Evolutionary conservation across 805 yeast species (phyloP), one percentile per base, ranked within the genome.

Genomic region (Wickerhamomyces bovis): DNA sequence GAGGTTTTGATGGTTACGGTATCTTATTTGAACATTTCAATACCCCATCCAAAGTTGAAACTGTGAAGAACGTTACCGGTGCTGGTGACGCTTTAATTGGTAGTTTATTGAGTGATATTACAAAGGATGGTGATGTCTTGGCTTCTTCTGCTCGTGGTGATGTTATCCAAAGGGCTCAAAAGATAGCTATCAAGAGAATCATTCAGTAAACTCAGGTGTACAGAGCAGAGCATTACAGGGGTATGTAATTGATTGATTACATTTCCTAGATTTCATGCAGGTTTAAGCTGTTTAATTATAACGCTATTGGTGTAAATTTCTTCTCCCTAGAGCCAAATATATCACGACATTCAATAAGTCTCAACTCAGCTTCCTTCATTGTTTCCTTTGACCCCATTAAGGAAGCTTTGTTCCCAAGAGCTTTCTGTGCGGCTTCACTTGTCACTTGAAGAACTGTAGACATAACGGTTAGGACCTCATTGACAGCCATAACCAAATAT

Each of bases 41-140:
- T 0, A 65, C 75, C 3, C 63, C 67, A 1, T 53, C 60, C 7
- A 46, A 52, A 3, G 70, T 76, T 0, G 59, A 68, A 3, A 58
- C 62, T 0, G 72, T 84, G 12, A 65, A 64, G 25, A 86, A 82
- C 53, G 95, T 85, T 28, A 87, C 92, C 10, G 97, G 96, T 2
- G 95, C 95, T 0, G 97, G 96, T 11, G 96, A 89, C 63, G 74
- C 94, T 0, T 70, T 89, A 39, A 73, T 80, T 25, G 96, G 96
- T 35, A 78, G 73, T 23, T 52, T 89, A 20, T 61, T 78, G 12
- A 44, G 43, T 12, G 49, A 35, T 15, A 31, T 57, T 2, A 40
- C 48, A 4, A 16, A 28, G 1, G 41, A 52, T 39, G 39, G 39
- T 2, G 44, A 39, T 9, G 40, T 31, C 6, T 43, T 57, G 19